Conservation (phyloP, 305 asterid species). For the Solanum hybrid region DNA sequence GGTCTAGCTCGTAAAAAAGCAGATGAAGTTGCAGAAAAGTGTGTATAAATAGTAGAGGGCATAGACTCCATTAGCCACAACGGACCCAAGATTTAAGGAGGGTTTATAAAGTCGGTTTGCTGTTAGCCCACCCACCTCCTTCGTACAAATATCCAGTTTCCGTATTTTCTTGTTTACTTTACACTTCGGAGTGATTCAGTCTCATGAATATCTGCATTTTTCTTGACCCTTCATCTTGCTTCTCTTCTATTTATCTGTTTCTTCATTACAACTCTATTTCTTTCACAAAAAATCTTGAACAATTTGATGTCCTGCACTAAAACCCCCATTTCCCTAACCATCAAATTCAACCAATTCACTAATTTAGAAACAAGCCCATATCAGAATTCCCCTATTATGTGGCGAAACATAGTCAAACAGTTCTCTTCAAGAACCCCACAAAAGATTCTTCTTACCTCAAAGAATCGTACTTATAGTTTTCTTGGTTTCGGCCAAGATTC, state of each 20-base stretch:
- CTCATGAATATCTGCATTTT: background rate
- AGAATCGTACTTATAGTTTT: constrained; percentile 25
- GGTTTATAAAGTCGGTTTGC: constrained; percentile 14
- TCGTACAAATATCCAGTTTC: background rate
- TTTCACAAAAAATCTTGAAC: background rate
- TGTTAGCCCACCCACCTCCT: background rate
- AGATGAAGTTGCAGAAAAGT: background rate
- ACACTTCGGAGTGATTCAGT: background rate
- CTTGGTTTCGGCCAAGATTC: constrained; percentile 36
- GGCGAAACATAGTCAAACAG: constrained; percentile 51
- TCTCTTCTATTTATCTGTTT: too few relatives aligned
- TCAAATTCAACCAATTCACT: constrained; percentile 22
- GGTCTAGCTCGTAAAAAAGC: background rate
- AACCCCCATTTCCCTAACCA: constrained; percentile 27
- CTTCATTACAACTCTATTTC: background rate
- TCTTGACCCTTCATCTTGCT: background rate
- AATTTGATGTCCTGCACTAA: constrained; percentile 51
- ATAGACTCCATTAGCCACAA: background rate
- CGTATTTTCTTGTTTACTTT: background rate
- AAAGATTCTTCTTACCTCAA: constrained; percentile 13
- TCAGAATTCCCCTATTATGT: constrained; percentile 47
- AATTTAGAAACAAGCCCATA: constrained; percentile 16
- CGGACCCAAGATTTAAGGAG: constrained; percentile 21
- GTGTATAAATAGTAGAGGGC: background rate
- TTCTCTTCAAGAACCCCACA: constrained; percentile 25